phyloP scores from a whole-genome alignment of 2,329 filamentous ascomycete species.

The Diaporthe vexans region DNA sequence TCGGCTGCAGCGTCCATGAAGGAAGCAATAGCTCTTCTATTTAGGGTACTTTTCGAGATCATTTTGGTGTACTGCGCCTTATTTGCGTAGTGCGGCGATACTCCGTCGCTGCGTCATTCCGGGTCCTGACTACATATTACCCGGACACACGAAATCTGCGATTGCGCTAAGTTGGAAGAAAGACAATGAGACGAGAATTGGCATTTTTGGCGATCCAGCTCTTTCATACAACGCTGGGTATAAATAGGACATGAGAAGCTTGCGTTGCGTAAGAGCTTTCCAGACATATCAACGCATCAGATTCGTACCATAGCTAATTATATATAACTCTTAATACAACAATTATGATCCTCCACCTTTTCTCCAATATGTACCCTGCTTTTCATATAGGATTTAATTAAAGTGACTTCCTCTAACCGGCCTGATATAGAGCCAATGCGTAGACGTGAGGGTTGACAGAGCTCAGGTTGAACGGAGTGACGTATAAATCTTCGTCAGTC shows the following conservation, averaged over 20 bases:
- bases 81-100: no score
- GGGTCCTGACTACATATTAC: no score
- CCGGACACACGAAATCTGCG: no score
- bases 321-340: background rate
- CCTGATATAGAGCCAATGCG: constrained; percentile 82
- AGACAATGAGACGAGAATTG: background rate
- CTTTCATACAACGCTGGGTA: no score
- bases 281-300: no score
- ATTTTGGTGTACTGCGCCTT: no score
- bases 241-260: background rate
- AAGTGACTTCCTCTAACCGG: constrained; percentile 69
- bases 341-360: background rate
- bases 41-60: no score
- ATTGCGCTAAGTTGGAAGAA: background rate
- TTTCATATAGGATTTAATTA: background rate
- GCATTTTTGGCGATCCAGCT: background rate
- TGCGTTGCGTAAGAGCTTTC: background rate
- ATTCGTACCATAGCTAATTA: background rate
- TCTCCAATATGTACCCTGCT: background rate
- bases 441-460: constrained; percentile 83
- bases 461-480: constrained; percentile 83
- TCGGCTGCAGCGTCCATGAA: constrained; percentile 18
- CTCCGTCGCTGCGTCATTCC: no score
- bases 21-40: no score
- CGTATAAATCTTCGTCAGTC: constrained; percentile 75